phyloP scores from a whole-genome alignment of 305 asterid genomes.

The Fraxinus sp. region DNA sequence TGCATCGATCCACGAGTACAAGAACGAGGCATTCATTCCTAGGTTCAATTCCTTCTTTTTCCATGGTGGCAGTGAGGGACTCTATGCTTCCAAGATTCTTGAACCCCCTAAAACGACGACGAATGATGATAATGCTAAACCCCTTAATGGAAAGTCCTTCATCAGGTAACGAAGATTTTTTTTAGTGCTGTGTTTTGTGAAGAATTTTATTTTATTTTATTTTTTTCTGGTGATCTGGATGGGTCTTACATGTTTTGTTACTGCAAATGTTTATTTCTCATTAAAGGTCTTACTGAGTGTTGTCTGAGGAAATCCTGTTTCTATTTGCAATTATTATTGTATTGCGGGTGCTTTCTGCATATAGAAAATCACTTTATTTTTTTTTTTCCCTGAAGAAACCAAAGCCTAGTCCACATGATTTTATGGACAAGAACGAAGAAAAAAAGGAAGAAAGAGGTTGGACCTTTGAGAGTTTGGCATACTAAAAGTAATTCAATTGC shows the following conservation, averaged over 20 bases:
- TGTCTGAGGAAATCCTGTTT: background rate
- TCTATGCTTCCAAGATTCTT: conserved; percentile 67
- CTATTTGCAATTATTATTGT: conserved; percentile 4
- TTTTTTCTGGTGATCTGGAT: conserved; percentile 7
- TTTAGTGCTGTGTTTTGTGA: conserved; percentile 3
- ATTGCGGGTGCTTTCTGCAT: conserved; percentile 12
- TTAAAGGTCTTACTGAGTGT: background rate
- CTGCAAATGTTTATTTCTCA: background rate
- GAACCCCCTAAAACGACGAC: conserved; percentile 42
- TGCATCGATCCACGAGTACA: conserved; percentile 95
- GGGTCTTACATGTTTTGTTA: background rate
- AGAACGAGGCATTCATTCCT: conserved; percentile 75
- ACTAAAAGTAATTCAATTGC: background rate
- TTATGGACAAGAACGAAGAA: background rate
- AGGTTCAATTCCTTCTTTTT: conserved; percentile 84
- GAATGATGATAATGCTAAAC: conserved; percentile 53
- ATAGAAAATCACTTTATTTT: background rate
- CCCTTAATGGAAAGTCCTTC: conserved; percentile 84
- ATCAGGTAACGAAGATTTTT: conserved; percentile 55
- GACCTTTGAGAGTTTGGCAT: conserved; percentile 5
- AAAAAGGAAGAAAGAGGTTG: conserved; percentile 10
- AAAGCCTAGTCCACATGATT: background rate
- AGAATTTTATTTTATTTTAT: background rate
- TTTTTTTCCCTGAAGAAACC: background rate
- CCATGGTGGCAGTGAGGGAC: conserved; percentile 89